These are phyloP conservation scores for Tylopilus sp. DNA, from an alignment of 1,284 basidiomycete species.

Conservation along the genomic window DNA sequence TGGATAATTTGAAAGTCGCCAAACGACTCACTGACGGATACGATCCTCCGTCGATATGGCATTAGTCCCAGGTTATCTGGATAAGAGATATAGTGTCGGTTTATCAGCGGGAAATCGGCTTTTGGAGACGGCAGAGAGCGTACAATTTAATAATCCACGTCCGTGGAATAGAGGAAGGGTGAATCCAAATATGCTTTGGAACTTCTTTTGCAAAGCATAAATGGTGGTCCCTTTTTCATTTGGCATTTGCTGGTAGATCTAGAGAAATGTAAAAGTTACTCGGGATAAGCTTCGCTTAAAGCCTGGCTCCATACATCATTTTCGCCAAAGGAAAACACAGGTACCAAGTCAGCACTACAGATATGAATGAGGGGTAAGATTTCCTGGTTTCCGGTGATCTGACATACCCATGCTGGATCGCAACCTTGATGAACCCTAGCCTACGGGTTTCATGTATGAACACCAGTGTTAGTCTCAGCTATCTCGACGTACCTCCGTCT, in stretches of 20 bases:
- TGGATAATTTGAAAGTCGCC: not conserved
- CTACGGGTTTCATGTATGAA: slow-evolving; percentile 45
- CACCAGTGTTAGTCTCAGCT: not conserved
- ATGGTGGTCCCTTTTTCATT: slow-evolving; percentile 93
- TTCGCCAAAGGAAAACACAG: slow-evolving; percentile 96
- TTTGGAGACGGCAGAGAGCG: slow-evolving; percentile 36
- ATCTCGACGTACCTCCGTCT: slow-evolving; percentile 63
- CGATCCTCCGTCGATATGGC: slow-evolving; percentile 94
- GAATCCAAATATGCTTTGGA: slow-evolving; percentile 92
- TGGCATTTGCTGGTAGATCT: slow-evolving; percentile 96
- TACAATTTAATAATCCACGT: slow-evolving; percentile 89
- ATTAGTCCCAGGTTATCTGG: slow-evolving; percentile 87
- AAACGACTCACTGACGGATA: slow-evolving; percentile 82
- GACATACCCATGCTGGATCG: slow-evolving; percentile 87
- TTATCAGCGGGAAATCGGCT: not conserved
- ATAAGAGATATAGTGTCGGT: not conserved
- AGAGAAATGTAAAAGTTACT: slow-evolving; percentile 11
- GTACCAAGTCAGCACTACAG: slow-evolving; percentile 84
- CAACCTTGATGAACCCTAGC: slow-evolving; percentile 94
- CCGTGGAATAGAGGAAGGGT: slow-evolving; percentile 96
- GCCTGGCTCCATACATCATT: slow-evolving; percentile 79
- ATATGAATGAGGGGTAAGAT: slow-evolving; percentile 11
- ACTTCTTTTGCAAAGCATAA: slow-evolving; percentile 85
- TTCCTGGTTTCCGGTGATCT: not conserved
- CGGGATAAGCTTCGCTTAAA: not conserved